Conservation (phyloP, 2,329 filamentous ascomycete genomes). For the Aureobasidium mangrovei region DNA sequence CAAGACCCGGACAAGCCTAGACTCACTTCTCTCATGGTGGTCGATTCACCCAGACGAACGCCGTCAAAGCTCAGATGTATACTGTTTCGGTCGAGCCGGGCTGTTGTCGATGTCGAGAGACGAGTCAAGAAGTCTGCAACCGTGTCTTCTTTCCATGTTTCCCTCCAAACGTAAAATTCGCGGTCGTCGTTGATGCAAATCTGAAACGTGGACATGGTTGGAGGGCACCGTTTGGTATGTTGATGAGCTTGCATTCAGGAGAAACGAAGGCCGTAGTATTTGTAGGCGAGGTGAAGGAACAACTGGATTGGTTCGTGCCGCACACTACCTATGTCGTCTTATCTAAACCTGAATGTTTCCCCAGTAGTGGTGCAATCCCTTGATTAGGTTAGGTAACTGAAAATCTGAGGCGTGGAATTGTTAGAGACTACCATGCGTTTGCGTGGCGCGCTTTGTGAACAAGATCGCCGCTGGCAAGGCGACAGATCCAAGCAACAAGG, state of each 20-base stretch:
- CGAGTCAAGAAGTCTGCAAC: slow-evolving; percentile 2
- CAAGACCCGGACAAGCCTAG: neutral
- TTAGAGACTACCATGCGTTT: neutral
- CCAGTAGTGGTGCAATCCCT: neutral
- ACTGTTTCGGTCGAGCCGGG: neutral
- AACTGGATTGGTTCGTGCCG: neutral
- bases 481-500: neutral
- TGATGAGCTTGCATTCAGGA: too few relatives aligned
- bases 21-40: slow-evolving; percentile 9
- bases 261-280: too few relatives aligned
- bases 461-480: neutral
- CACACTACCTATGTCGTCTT: neutral
- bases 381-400: neutral
- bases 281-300: too few relatives aligned
- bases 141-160: slow-evolving; percentile 12
- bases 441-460: neutral
- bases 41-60: slow-evolving; percentile 7
- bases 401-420: neutral
- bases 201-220: neutral
- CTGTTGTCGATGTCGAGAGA: neutral
- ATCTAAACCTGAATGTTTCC: neutral
- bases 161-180: neutral
- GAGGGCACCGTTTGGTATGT: too few relatives aligned
- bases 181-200: slow-evolving; percentile 6
- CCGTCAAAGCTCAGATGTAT: slow-evolving; percentile 13